Evolutionary conservation across 495 filamentous ascomycete species (phyloP).

Genomic region (Filosporella fistucella): DNA sequence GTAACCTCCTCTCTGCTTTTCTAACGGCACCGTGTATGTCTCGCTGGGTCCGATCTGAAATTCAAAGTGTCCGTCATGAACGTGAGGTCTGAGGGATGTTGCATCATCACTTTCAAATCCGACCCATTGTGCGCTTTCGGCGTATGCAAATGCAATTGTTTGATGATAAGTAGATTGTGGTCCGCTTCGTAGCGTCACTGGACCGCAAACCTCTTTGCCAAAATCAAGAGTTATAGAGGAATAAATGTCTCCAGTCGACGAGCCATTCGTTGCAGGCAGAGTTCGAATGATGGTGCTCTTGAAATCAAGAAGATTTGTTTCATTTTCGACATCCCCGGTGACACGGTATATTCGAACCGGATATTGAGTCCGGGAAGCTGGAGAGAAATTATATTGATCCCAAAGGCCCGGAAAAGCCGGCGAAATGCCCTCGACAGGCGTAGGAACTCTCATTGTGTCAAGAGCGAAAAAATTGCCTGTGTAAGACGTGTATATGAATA

Average conservation of each 20-base stretch:
- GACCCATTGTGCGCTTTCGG: neutral
- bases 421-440: neutral
- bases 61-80: neutral
- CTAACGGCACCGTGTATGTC: neutral
- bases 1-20: neutral
- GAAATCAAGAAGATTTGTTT: neutral
- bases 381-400: conserved; percentile 4
- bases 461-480: no score
- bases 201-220: conserved; percentile 1
- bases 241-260: neutral
- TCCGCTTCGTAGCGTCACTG: neutral
- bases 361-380: neutral
- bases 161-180: neutral
- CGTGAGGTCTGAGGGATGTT: neutral
- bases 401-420: neutral
- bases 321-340: neutral
- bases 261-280: neutral
- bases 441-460: neutral
- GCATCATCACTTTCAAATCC: neutral
- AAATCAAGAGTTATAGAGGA: conserved; percentile 1
- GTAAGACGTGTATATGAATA: no score
- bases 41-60: neutral
- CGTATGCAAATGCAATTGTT: neutral
- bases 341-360: neutral
- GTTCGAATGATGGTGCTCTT: neutral